phyloP scores from a whole-genome alignment of 176 grass and related monocot species.

The Tillandsia leiboldiana region DNA sequence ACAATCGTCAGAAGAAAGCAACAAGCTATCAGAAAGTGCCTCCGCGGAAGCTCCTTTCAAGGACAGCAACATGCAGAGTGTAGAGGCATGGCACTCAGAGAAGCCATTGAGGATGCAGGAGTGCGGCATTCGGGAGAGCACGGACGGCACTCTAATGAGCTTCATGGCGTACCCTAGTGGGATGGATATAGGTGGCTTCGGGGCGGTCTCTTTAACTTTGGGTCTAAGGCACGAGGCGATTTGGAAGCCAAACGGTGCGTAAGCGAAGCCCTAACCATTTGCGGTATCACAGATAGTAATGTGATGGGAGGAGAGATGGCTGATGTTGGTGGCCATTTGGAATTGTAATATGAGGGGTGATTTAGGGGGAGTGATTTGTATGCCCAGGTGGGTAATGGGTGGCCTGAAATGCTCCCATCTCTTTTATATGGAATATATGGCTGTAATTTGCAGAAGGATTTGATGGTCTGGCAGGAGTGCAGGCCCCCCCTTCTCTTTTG shows the following conservation, averaged over 20 bases:
- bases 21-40: background rate
- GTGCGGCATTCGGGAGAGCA: constrained; percentile 20
- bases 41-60: constrained; percentile 5
- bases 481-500: too few species aligned
- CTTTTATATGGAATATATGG: too few species aligned
- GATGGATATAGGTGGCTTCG: constrained; percentile 34
- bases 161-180: constrained; percentile 24
- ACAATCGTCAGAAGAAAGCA: constrained; percentile 7
- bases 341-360: too few species aligned
- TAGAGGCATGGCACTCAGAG: constrained; percentile 21
- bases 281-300: background rate
- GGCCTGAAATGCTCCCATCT: too few species aligned
- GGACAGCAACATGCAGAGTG: background rate
- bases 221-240: constrained; percentile 42
- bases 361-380: too few species aligned
- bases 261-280: constrained; percentile 11
- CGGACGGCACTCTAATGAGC: constrained; percentile 27
- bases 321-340: background rate
- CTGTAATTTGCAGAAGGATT: too few species aligned
- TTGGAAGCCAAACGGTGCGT: constrained; percentile 30
- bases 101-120: constrained; percentile 31
- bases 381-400: too few species aligned
- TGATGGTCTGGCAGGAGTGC: too few species aligned
- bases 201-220: constrained; percentile 38
- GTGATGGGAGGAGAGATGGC: too few species aligned